Percentiles rank a stretch among this genome's conserved stretches.
Conservation (phyloP, 1,139 yeast species). For the Candida buenavistaensis region DNA sequence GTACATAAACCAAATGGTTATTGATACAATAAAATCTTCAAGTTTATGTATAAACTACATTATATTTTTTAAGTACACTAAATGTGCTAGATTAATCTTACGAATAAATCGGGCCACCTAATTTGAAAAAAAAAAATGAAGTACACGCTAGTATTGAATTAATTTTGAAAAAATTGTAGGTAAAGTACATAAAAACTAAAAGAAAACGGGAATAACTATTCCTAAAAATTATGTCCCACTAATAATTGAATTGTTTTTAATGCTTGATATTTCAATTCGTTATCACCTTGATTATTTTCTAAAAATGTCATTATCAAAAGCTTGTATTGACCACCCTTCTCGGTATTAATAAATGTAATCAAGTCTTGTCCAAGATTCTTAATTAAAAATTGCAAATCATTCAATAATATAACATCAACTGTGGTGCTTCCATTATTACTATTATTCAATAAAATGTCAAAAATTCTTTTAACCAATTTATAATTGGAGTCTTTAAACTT, state of each 20-base stretch:
- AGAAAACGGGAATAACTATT: no score
- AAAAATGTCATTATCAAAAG: conserved; percentile 81
- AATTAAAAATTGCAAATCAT: conserved; percentile 47
- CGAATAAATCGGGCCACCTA: no score
- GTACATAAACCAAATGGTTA: no score
- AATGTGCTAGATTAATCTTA: no score
- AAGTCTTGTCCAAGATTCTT: conserved; percentile 59
- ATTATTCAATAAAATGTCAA: conserved; percentile 33
- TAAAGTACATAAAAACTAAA: no score
- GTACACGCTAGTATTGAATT: no score
- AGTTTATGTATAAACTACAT: no score
- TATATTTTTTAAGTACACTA: no score
- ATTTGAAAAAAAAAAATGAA: no score
- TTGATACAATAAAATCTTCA: no score
- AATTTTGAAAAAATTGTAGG: no score
- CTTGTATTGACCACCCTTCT: conserved; percentile 52
- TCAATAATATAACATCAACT: conserved; percentile 53
- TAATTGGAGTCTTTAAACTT: conserved; percentile 78
- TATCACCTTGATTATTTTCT: conserved; percentile 65
- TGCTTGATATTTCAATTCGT: conserved; percentile 93
- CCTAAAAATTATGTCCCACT: conserved; percentile 61
- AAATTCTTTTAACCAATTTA: conserved; percentile 60
- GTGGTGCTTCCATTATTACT: conserved; percentile 24
- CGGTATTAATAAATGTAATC: conserved; percentile 71
- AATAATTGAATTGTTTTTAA: conserved; percentile 89